A percentile compares a stretch with the other conserved stretches of the same genome.
Conservation (phyloP, 805 yeast species). For the Candida parachauliodes region DNA sequence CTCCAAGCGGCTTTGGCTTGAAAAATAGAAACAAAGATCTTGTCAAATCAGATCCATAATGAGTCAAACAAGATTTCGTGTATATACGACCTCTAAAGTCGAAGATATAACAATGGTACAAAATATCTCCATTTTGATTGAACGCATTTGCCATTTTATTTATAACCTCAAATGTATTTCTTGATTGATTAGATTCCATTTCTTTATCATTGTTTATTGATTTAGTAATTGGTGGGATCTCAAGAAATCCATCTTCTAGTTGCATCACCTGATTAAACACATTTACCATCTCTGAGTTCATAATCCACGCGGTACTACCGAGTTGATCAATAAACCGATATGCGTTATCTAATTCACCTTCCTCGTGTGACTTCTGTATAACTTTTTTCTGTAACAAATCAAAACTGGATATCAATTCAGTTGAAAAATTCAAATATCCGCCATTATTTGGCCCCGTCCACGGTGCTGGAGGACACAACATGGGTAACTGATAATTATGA, state of each 20-base stretch:
- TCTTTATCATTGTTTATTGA: neutral
- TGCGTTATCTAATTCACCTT: slow-evolving; percentile 31
- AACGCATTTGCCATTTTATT: slow-evolving; percentile 22
- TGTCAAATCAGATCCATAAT: slow-evolving; percentile 33
- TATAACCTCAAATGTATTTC: slow-evolving; percentile 16
- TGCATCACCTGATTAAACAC: slow-evolving; percentile 20
- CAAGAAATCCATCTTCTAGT: slow-evolving; percentile 18
- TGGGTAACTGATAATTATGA: slow-evolving; percentile 25
- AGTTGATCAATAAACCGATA: slow-evolving; percentile 26
- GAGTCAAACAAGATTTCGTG: slow-evolving; percentile 35
- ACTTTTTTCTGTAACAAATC: slow-evolving; percentile 15
- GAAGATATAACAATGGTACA: slow-evolving; percentile 34
- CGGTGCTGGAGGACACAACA: slow-evolving; percentile 35
- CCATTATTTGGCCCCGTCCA: slow-evolving; percentile 34
- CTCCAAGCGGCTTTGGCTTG: slow-evolving; percentile 34
- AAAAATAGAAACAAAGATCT: slow-evolving; percentile 36
- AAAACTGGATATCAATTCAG: slow-evolving; percentile 20
- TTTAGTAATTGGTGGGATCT: slow-evolving; percentile 20
- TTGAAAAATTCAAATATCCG: slow-evolving; percentile 27
- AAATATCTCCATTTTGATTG: slow-evolving; percentile 28
- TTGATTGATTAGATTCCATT: slow-evolving; percentile 9
- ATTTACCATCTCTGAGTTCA: slow-evolving; percentile 23
- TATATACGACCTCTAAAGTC: slow-evolving; percentile 43
- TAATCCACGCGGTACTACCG: slow-evolving; percentile 33
- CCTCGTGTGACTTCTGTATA: slow-evolving; percentile 21